Evolutionary conservation across 495 filamentous ascomycete species (phyloP).

Genomic region (Oidiodendron maius): DNA sequence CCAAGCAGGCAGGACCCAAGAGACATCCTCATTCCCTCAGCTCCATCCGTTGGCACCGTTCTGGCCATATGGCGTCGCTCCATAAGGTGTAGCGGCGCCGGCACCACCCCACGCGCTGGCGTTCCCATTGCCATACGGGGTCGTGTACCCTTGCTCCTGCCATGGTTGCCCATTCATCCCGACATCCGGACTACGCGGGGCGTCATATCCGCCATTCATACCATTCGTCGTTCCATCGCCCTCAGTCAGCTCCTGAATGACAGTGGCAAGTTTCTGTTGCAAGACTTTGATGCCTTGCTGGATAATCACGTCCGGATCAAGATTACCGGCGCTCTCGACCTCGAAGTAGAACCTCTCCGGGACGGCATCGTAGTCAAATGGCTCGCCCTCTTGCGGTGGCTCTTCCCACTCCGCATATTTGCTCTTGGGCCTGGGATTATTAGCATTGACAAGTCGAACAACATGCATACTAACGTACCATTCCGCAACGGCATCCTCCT

Average conservation of each 20-base stretch:
- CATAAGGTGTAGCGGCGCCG: conserved; percentile 54
- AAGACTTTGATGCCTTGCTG: conserved; percentile 84
- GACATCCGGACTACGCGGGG: conserved; percentile 55
- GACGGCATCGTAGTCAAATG: conserved; percentile 85
- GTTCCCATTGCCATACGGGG: conserved; percentile 61
- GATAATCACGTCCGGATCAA: conserved; percentile 82
- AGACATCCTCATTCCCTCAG: background rate
- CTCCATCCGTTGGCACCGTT: conserved; percentile 26
- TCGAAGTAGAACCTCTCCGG: conserved; percentile 86
- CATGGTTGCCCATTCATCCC: conserved; percentile 49
- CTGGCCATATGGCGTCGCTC: conserved; percentile 65
- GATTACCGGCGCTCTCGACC: conserved; percentile 80
- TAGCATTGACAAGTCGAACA: conserved; percentile 3
- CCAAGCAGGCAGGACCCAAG: too few relatives aligned
- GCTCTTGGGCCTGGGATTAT: conserved; percentile 64
- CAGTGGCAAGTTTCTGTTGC: conserved; percentile 79
- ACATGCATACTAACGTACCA: conserved; percentile 57
- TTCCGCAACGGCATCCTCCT: conserved; percentile 75
- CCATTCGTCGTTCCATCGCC: conserved; percentile 44
- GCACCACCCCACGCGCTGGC: conserved; percentile 53
- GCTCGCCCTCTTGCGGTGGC: conserved; percentile 68
- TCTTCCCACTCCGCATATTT: conserved; percentile 86
- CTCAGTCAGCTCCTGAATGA: conserved; percentile 66
- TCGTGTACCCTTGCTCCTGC: conserved; percentile 65
- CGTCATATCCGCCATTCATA: conserved; percentile 46